These are phyloP conservation scores for Xylariales sp. DNA, from an alignment of 2,329 filamentous ascomycete genomes.

Conservation along the genomic window DNA sequence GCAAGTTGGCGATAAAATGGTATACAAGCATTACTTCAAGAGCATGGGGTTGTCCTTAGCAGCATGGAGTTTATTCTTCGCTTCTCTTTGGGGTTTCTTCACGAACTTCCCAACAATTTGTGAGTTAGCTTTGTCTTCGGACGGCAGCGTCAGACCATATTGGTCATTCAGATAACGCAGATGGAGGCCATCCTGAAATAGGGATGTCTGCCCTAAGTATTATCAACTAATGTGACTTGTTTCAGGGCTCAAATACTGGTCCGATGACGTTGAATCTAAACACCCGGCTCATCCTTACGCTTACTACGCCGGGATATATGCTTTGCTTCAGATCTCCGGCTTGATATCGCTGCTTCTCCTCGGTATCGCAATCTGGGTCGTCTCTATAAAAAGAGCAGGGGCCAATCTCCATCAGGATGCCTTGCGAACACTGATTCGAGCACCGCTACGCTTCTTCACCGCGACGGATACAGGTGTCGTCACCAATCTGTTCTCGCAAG, in stretches of 20 bases:
- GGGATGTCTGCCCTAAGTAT: background rate
- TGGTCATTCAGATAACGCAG: background rate
- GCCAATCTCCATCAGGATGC: slow-evolving; percentile 16
- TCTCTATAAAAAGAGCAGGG: slow-evolving; percentile 14
- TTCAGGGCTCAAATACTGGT: slow-evolving; percentile 19
- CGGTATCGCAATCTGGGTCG: slow-evolving; percentile 12
- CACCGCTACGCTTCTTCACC: slow-evolving; percentile 31
- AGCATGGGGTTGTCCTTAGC: slow-evolving; percentile 17
- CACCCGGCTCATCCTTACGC: slow-evolving; percentile 15
- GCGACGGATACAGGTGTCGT: slow-evolving; percentile 29
- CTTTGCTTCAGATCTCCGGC: slow-evolving; percentile 14
- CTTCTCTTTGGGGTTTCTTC: slow-evolving; percentile 16
- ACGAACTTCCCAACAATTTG: slow-evolving; percentile 19
- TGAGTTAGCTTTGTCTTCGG: background rate
- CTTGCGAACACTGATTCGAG: slow-evolving; percentile 31
- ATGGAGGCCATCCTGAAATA: too few species aligned
- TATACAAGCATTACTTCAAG: slow-evolving; percentile 20
- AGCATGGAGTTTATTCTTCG: slow-evolving; percentile 11
- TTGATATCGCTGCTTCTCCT: slow-evolving; percentile 16
- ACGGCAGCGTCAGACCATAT: background rate
- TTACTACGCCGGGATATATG: slow-evolving; percentile 22
- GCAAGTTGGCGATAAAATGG: slow-evolving; percentile 15
- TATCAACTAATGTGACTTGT: background rate
- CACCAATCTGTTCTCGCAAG: slow-evolving; percentile 35
- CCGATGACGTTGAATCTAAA: slow-evolving; percentile 12